Evolutionary conservation across 805 yeast species (phyloP), one percentile per base, ranked within the genome.

Genomic region (Debaryomyces prosopidis): DNA sequence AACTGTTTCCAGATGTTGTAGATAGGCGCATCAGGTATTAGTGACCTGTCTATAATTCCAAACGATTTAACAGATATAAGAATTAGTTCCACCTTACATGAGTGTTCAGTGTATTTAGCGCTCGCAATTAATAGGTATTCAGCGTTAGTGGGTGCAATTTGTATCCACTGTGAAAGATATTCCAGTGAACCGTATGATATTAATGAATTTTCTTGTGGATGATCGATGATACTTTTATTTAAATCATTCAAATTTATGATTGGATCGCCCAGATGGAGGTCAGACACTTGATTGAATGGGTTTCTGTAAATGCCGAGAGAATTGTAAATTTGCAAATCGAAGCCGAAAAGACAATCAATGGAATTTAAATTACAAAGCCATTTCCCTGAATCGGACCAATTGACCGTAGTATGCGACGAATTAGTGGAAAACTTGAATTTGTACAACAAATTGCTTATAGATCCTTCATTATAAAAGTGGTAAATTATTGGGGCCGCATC

Each of bases 381-480:
- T 31, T 54, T 58, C 0, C 75, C 75, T 5, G 63, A 54, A 1
- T 48, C 35, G 1, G 71, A 62, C 76, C 76, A 72, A 16, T 40
- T 14, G 8, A 68, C 39, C 3, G 40, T 32, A 1, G 62, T 52
- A 3, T 49, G 32, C 8, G 54, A 36, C 17, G 63, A 43, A 2
- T 48, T 17, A 32, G 45, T 23, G 8, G 63, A 55, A 18, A 64
- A 44, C 30, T 60, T 50, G 23, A 53, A 59, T 37, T 51, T 48
- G 41, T 55, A 63, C 9, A 53, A 48, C 16, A 67, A 45, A 15
- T 40, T 45, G 51, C 76, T 70, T 15, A 44, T 50, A 5, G 66
- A 53, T 0, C 76, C 76, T 8, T 52, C 50, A 42, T 70, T 68
- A 40, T 59, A 49, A 44, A 71, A 70, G 38, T 70, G 60, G 48